A percentile compares a stretch with the other conserved stretches of the same genome.
Evolutionary conservation across 2,329 filamentous ascomycete genomes (phyloP).

Genomic region (Hypoxylon sp.): DNA sequence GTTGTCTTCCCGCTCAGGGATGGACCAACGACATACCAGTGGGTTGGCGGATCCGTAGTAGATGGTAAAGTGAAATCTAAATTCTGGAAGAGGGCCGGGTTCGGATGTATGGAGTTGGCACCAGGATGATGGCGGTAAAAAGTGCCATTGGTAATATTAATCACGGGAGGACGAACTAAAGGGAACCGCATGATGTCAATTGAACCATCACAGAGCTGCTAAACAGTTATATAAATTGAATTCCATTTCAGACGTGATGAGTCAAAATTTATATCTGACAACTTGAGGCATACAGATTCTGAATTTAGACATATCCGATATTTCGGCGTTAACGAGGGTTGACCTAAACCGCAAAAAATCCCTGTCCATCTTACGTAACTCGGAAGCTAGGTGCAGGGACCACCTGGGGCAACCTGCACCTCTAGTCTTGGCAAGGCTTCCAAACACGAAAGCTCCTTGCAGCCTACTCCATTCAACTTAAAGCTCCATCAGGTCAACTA

Average conservation of each 20-base stretch:
- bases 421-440: conserved; percentile 50
- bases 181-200: conserved; percentile 58
- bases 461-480: conserved; percentile 45
- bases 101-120: conserved; percentile 65
- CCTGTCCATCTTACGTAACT: conserved; percentile 30
- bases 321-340: conserved; percentile 43
- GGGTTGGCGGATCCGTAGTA: conserved; percentile 64
- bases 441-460: conserved; percentile 53
- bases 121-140: conserved; percentile 85
- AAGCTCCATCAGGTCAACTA: conserved; percentile 15
- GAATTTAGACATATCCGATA: conserved; percentile 40
- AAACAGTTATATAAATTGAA: conserved; percentile 5
- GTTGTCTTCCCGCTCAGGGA: conserved; percentile 85
- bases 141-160: conserved; percentile 82
- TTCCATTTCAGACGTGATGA: conserved; percentile 21
- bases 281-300: background rate
- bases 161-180: conserved; percentile 67
- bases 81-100: conserved; percentile 80
- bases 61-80: conserved; percentile 80
- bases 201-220: conserved; percentile 38
- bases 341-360: conserved; percentile 1
- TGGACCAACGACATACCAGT: conserved; percentile 89
- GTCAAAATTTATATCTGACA: conserved; percentile 19
- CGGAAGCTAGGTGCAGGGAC: conserved; percentile 29
- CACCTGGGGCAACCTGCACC: conserved; percentile 37